Evolutionary conservation across 148 eudicot genomes (phyloP).

Genomic region (Camellia granthamiana): DNA sequence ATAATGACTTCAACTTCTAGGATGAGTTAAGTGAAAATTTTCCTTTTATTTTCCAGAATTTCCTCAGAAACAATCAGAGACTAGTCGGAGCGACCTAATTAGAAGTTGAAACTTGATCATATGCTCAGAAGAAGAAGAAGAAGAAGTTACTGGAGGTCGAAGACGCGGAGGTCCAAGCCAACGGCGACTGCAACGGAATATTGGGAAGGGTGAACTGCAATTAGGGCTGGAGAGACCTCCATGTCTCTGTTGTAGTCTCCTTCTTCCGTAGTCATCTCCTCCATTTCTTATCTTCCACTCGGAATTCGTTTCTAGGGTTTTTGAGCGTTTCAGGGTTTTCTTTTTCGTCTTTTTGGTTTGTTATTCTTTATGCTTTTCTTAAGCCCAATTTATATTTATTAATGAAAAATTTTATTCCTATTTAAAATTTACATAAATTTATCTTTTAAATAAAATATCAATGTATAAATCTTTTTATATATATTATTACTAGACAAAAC

Average conservation of each 20-base stretch:
- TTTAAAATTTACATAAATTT: no score
- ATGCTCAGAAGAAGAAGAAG: background rate
- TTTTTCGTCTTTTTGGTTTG: no score
- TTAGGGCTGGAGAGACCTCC: conserved; percentile 91
- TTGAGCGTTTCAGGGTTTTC: background rate
- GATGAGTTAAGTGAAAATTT: background rate
- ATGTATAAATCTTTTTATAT: no score
- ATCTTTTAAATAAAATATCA: no score
- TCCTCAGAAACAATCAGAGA: background rate
- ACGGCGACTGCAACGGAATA: conserved; percentile 63
- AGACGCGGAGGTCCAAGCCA: conserved; percentile 81
- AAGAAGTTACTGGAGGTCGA: conserved; percentile 57
- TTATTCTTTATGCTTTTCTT: no score
- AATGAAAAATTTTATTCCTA: no score
- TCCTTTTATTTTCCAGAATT: background rate
- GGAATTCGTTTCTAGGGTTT: background rate
- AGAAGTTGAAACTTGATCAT: background rate
- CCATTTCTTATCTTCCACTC: conserved; percentile 10
- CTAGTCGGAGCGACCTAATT: background rate
- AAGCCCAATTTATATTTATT: no score
- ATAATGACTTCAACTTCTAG: no score
- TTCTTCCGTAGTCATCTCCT: conserved; percentile 33
- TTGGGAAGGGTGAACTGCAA: conserved; percentile 68
- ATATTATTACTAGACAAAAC: no score
- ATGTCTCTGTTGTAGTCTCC: conserved; percentile 41